These are phyloP conservation scores for Eucalyptus regnans DNA, from an alignment of 345 rosid genomes.

Conservation along the genomic window DNA sequence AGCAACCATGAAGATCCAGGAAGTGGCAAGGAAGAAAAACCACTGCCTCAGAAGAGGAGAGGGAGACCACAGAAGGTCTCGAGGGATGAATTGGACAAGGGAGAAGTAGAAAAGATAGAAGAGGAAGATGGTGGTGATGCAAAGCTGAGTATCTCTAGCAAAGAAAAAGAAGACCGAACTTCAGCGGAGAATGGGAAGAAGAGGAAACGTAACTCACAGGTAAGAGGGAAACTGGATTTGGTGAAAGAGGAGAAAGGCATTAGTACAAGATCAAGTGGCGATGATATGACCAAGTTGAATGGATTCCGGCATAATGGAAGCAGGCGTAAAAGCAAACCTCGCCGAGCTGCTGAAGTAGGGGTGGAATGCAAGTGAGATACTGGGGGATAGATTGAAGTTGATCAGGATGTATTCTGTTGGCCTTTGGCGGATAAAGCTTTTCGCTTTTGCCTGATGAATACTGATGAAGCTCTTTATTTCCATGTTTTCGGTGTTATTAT, in stretches of 20 bases:
- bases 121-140: constrained; percentile 40
- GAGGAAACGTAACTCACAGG: constrained; percentile 25
- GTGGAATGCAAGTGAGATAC: constrained; percentile 46
- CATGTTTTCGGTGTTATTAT: not conserved
- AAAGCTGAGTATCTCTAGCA: constrained; percentile 9
- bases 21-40: constrained; percentile 54
- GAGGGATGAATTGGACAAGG: constrained; percentile 42
- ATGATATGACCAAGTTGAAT: constrained; percentile 35
- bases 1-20: constrained; percentile 38
- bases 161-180: constrained; percentile 13
- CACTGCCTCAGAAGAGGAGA: constrained; percentile 53
- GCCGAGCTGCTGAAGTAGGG: constrained; percentile 58
- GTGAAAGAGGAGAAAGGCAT: constrained; percentile 39
- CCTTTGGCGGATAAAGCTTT: not conserved
- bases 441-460: not conserved
- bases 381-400: not conserved
- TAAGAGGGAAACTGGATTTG: constrained; percentile 1
- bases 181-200: constrained; percentile 36
- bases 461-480: not conserved
- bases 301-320: constrained; percentile 60
- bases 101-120: constrained; percentile 31
- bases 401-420: not conserved
- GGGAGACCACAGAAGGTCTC: constrained; percentile 53
- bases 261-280: constrained; percentile 21
- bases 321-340: constrained; percentile 59